These are phyloP conservation scores for Ulota crispa DNA, from an alignment of 225 moss, liverwort and hornwort genomes.

Conservation along the genomic window DNA sequence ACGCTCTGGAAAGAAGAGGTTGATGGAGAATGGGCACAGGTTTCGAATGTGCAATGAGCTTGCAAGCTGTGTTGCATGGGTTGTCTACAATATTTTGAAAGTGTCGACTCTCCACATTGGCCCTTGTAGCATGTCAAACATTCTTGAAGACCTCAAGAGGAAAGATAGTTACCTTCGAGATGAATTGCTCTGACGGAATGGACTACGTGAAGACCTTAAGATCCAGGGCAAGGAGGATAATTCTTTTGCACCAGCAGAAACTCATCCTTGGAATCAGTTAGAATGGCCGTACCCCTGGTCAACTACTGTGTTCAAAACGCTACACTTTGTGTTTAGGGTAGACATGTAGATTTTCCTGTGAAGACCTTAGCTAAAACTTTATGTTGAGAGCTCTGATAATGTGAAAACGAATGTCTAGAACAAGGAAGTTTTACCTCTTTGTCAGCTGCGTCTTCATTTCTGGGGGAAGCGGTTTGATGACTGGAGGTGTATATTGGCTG, in stretches of 20 bases:
- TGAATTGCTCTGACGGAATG: slow-evolving; percentile 8
- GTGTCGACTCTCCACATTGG: slow-evolving; percentile 2
- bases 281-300: not conserved
- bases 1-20: slow-evolving; percentile 94
- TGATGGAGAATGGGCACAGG: slow-evolving; percentile 90
- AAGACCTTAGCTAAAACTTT: slow-evolving; percentile 8
- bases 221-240: slow-evolving; percentile 19
- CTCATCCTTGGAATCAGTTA: slow-evolving; percentile 12
- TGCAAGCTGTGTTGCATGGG: not conserved
- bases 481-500: slow-evolving; percentile 11
- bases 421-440: slow-evolving; percentile 1
- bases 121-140: slow-evolving; percentile 10
- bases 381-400: slow-evolving; percentile 24
- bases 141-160: slow-evolving; percentile 7
- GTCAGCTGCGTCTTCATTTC: not conserved
- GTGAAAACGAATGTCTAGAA: slow-evolving; percentile 12
- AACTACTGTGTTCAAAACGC: not conserved
- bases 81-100: not conserved
- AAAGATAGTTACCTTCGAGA: not conserved
- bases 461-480: slow-evolving; percentile 8
- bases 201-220: slow-evolving; percentile 23
- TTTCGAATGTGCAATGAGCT: slow-evolving; percentile 57
- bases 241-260: slow-evolving; percentile 10
- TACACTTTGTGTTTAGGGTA: not conserved
- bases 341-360: slow-evolving; percentile 23